phyloP scores from a whole-genome alignment of 257 asterid genomes.

The Lycium barbarum region DNA sequence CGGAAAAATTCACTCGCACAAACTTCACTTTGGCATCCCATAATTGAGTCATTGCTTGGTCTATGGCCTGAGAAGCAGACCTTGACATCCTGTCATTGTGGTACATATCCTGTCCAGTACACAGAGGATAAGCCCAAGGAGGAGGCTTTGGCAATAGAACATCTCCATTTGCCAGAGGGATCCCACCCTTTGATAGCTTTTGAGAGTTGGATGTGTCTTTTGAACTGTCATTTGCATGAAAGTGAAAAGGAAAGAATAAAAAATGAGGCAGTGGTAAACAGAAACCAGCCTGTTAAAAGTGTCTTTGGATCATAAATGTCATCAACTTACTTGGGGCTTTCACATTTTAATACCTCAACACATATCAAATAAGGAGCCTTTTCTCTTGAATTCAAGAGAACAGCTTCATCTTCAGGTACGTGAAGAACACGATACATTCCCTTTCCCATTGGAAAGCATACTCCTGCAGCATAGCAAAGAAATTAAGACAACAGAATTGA shows the following conservation, averaged over 20 bases:
- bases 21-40: slow-evolving; percentile 82
- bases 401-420: slow-evolving; percentile 98
- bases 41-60: slow-evolving; percentile 94
- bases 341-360: slow-evolving; percentile 91
- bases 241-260: slow-evolving; percentile 29
- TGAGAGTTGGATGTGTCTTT: slow-evolving; percentile 72
- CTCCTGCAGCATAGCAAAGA: slow-evolving; percentile 57
- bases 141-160: slow-evolving; percentile 95
- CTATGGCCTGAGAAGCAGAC: slow-evolving; percentile 97
- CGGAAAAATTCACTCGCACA: slow-evolving; percentile 61
- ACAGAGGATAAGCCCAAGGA: slow-evolving; percentile 97
- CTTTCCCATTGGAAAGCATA: slow-evolving; percentile 95
- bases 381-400: slow-evolving; percentile 97
- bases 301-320: slow-evolving; percentile 24
- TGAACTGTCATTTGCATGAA: slow-evolving; percentile 57
- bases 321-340: slow-evolving; percentile 70
- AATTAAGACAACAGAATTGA: slow-evolving; percentile 27
- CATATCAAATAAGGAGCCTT: slow-evolving; percentile 98
- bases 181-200: slow-evolving; percentile 97
- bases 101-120: slow-evolving; percentile 81
- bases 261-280: not conserved
- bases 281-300: not conserved
- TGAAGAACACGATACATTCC: slow-evolving; percentile 97
- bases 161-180: slow-evolving; percentile 98
- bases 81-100: slow-evolving; percentile 87